A percentile compares a stretch with the other conserved stretches of the same genome.
Evolutionary conservation across 768 basidiomycete genomes (phyloP).

Genomic region (Tylopilus plumbeoviolaceoides): DNA sequence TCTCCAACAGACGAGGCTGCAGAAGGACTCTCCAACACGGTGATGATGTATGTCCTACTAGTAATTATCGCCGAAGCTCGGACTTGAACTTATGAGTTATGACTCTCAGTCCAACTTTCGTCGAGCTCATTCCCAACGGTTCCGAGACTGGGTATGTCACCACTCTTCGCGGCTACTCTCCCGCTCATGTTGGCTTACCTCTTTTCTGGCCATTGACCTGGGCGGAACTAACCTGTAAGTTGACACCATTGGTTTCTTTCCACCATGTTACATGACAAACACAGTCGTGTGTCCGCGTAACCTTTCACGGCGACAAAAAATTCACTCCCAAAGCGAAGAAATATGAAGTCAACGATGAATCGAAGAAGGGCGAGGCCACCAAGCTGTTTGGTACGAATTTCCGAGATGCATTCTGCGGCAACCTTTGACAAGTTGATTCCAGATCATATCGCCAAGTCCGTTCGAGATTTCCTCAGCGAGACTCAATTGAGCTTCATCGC

Average conservation of each 20-base stretch:
- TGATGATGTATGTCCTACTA: no score
- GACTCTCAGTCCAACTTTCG: no score
- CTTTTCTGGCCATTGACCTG: constrained; percentile 92
- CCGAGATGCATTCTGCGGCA: constrained; percentile 2
- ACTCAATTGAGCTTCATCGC: constrained; percentile 67
- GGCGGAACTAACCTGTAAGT: constrained; percentile 96
- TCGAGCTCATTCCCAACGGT: no score
- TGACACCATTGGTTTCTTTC: not conserved
- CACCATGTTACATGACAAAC: not conserved
- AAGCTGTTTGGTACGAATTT: constrained; percentile 71
- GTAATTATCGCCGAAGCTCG: no score
- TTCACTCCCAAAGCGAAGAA: constrained; percentile 83
- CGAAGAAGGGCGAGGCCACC: constrained; percentile 89
- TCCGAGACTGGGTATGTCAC: no score
- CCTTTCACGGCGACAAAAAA: constrained; percentile 87
- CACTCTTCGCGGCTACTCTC: no score
- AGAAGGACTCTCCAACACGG: no score
- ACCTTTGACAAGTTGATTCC: no score
- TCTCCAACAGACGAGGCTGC: no score
- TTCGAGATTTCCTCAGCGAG: constrained; percentile 87
- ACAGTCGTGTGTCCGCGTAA: constrained; percentile 90
- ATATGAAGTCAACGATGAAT: constrained; percentile 88
- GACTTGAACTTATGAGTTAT: no score
- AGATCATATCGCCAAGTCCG: not conserved
- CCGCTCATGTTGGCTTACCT: no score